These are phyloP conservation scores for Neofusicoccum kwambonambiense DNA, from an alignment of 2,329 filamentous ascomycete genomes.

Conservation along the genomic window DNA sequence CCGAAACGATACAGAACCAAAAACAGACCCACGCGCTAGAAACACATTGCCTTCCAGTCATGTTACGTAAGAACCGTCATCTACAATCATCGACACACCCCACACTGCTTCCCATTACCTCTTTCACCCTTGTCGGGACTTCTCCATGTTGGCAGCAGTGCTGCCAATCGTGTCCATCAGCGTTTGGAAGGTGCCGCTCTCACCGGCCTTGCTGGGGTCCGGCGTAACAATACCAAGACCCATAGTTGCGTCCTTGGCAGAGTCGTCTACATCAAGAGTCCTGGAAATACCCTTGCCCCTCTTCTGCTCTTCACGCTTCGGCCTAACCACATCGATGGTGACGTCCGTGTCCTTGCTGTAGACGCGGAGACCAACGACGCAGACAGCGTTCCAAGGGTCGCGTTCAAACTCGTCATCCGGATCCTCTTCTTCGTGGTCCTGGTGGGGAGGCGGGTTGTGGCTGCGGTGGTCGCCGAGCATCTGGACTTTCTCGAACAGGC, in stretches of 20 bases:
- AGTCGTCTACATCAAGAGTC: conserved; percentile 40
- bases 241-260: conserved; percentile 39
- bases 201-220: background rate
- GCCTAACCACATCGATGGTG: conserved; percentile 46
- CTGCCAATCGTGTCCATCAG: background rate
- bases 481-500: background rate
- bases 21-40: background rate
- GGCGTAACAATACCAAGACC: background rate
- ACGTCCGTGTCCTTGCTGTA: conserved; percentile 54
- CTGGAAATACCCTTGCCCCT: conserved; percentile 24
- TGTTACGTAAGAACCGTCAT: background rate
- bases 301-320: conserved; percentile 26
- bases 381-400: conserved; percentile 62
- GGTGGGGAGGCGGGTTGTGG: background rate
- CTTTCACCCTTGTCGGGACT: background rate
- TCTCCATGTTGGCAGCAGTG: background rate
- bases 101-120: background rate
- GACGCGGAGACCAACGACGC: conserved; percentile 59
- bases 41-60: background rate
- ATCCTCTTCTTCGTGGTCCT: conserved; percentile 24
- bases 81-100: background rate
- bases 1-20: background rate
- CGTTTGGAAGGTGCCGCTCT: background rate
- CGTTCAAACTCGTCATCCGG: conserved; percentile 46
- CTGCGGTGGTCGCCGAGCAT: background rate